Base-by-base conservation (phyloP, 805 yeast species). In the Teunomyces cretensis region DNA sequence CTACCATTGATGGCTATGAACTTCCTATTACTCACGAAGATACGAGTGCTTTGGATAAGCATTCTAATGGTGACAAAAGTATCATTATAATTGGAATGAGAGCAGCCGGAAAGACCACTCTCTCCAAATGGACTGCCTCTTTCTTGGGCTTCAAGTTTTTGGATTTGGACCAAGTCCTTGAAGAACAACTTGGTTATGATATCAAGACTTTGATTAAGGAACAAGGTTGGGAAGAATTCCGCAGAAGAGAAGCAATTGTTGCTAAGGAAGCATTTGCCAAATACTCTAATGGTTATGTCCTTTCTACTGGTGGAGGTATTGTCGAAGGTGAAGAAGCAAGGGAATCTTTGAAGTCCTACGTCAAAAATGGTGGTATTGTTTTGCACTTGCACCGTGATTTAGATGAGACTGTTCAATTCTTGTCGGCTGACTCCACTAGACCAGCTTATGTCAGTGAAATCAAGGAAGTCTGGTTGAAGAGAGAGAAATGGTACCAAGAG, bases 281-380 rank as follows among this genome's bases (percentile, higher is more conserved):
- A 26, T 60, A 64, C 49, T 45, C 66, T 5, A 57, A 56, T 14
- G 85, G 85, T 4, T 73, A 82, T 56, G 86, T 92, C 16, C 76
- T 92, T 44, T 88, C 98, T 0, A 88, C 97, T 41, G 99, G 99
- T 28, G 99, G 99, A 36, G 99, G 99, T 8, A 75, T 94, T 48
- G 96, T 94, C 22, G 98, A 92, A 66, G 77, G 77, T 32, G 74
- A 74, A 6, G 76, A 64, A n/a, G 81, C 95, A 4, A 79, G 97
- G 55, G 73, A 73, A 9, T 52, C 80, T 6, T 72, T 94, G 62
- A 76, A 82, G 54, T 61, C 72, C 6, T 86, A 81, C 62, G 57
- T 63, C 33, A 56, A 68, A 16, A 51, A 65, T 11, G 87, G 86
- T 19, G 96, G 96, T 32, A 76, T 87, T 51, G 98, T 94, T 9